Evolutionary conservation across 2,329 filamentous ascomycete species (phyloP).

Genomic region (Aspergillus hiratsukae): DNA sequence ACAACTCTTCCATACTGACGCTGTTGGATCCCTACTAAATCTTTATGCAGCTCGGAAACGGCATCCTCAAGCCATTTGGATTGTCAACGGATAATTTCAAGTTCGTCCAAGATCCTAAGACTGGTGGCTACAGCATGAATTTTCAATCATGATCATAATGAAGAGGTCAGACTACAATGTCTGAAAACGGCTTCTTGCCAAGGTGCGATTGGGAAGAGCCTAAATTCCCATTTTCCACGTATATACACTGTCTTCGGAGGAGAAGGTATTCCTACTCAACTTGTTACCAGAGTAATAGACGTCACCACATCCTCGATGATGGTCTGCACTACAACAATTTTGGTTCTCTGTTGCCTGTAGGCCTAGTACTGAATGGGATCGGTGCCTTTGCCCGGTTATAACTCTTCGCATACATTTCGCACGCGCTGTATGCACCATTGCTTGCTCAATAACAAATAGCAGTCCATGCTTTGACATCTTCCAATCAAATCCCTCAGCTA

Average conservation of each 20-base stretch:
- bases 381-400: no score
- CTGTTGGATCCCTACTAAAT: slow-evolving; percentile 5
- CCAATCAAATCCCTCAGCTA: neutral
- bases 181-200: neutral
- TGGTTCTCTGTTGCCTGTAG: neutral
- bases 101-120: slow-evolving; percentile 84
- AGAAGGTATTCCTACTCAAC: neutral
- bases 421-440: no score
- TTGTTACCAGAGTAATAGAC: neutral
- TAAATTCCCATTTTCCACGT: neutral
- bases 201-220: neutral
- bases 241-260: neutral
- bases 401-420: no score
- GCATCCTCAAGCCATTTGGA: slow-evolving; percentile 87
- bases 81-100: slow-evolving; percentile 92
- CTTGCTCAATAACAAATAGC: no score
- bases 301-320: no score
- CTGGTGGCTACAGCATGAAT: slow-evolving; percentile 91
- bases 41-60: slow-evolving; percentile 67
- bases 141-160: slow-evolving; percentile 48
- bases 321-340: neutral
- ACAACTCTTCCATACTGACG: neutral
- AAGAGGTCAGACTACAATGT: neutral
- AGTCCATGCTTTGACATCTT: neutral
- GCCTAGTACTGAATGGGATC: neutral